phyloP scores from a whole-genome alignment of 148 eudicot species.

The Beta vulgaris region DNA sequence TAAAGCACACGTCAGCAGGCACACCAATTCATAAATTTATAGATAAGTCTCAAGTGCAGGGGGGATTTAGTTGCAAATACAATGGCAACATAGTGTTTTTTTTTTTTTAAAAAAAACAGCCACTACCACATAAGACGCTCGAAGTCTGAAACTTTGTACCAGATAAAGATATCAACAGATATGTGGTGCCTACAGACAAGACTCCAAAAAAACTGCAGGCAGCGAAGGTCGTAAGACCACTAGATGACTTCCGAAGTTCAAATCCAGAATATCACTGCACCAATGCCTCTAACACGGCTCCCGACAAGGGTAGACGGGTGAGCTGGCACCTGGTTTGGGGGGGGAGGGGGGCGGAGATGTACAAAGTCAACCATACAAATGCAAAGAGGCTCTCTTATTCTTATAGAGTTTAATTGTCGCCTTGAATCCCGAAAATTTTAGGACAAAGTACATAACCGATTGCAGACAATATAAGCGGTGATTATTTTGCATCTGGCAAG shows the following conservation, averaged over 20 bases:
- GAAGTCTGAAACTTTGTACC: no score
- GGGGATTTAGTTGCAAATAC: not conserved
- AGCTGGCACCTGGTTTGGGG: not conserved
- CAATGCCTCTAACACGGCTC: not conserved
- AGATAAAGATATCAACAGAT: not conserved
- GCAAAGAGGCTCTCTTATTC: not conserved
- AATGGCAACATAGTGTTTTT: not conserved
- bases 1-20: not conserved
- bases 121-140: no score
- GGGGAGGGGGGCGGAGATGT: not conserved
- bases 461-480: constrained; percentile 4
- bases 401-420: not conserved
- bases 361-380: not conserved
- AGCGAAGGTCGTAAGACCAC: not conserved
- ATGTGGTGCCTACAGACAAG: not conserved
- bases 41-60: not conserved
- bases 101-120: no score
- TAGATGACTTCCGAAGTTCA: not conserved
- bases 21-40: no score
- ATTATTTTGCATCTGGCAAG: constrained; percentile 10
- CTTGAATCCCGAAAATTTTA: not conserved
- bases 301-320: not conserved
- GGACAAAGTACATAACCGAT: not conserved
- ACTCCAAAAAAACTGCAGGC: not conserved
- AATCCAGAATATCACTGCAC: not conserved